phyloP scores from a whole-genome alignment of 2,329 filamentous ascomycete genomes.

The Zymoseptoria passerinii region DNA sequence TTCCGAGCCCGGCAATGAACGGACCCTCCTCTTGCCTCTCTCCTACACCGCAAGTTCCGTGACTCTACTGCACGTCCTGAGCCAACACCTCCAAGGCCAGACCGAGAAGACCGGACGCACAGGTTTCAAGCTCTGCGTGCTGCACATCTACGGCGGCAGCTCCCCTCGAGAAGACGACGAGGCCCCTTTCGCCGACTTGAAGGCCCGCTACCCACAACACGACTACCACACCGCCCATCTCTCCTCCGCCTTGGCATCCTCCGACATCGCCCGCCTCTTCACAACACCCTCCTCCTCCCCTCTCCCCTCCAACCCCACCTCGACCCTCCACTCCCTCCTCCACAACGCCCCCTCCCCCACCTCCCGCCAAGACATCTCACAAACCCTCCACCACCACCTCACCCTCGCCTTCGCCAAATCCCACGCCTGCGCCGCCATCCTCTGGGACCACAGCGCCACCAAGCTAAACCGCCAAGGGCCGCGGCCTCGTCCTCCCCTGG shows the following conservation, averaged over 20 bases:
- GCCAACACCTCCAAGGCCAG: slow-evolving; percentile 60
- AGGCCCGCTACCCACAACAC: slow-evolving; percentile 56
- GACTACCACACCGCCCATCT: slow-evolving; percentile 11
- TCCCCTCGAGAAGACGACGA: slow-evolving; percentile 24
- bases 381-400: slow-evolving; percentile 62
- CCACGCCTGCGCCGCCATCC: slow-evolving; percentile 57
- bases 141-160: slow-evolving; percentile 30
- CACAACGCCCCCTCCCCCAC: slow-evolving; percentile 47
- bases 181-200: slow-evolving; percentile 37
- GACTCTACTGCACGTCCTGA: slow-evolving; percentile 66
- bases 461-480: slow-evolving; percentile 84
- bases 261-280: slow-evolving; percentile 8
- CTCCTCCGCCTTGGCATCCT: slow-evolving; percentile 9
- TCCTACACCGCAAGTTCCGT: slow-evolving; percentile 78
- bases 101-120: slow-evolving; percentile 54
- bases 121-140: slow-evolving; percentile 58
- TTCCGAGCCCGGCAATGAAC: slow-evolving; percentile 36
- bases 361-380: slow-evolving; percentile 63
- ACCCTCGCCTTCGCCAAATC: slow-evolving; percentile 57
- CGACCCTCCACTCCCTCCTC: neutral
- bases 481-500: slow-evolving; percentile 76
- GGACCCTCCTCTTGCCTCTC: slow-evolving; percentile 64
- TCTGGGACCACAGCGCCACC: slow-evolving; percentile 83
- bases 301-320: no score
- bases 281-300: neutral